phyloP scores from a whole-genome alignment of 2,329 filamentous ascomycete genomes.

The Claviceps sp. region DNA sequence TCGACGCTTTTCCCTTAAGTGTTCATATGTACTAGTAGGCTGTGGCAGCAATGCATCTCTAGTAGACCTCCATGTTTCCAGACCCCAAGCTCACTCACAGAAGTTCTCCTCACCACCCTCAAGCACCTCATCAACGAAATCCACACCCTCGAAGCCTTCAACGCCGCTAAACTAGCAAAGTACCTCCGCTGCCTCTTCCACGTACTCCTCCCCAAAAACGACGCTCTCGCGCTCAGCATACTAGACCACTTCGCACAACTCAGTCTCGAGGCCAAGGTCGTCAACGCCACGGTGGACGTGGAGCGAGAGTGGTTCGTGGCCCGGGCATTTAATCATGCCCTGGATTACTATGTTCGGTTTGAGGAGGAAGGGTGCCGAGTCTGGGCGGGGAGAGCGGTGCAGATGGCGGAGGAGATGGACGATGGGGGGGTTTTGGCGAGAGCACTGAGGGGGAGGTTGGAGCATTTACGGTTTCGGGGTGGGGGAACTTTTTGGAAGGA shows the following conservation, averaged over 20 bases:
- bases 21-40: not conserved
- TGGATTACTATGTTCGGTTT: conserved; percentile 48
- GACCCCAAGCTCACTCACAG: not conserved
- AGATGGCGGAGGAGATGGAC: conserved; percentile 42
- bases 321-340: conserved; percentile 54
- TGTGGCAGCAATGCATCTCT: not conserved
- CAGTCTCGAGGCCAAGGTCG: conserved; percentile 33
- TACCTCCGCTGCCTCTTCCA: conserved; percentile 72
- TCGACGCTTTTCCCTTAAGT: not conserved
- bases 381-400: conserved; percentile 53
- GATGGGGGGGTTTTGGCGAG: conserved; percentile 37
- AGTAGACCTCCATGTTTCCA: no score
- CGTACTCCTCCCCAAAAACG: conserved; percentile 44
- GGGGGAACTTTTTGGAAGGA: not conserved
- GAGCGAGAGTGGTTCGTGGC: conserved; percentile 69
- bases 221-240: conserved; percentile 42
- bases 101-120: conserved; percentile 37
- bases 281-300: conserved; percentile 35
- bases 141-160: conserved; percentile 41
- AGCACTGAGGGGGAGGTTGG: conserved; percentile 30
- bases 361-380: conserved; percentile 40
- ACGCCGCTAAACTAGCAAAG: conserved; percentile 49
- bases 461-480: conserved; percentile 17
- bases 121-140: conserved; percentile 59
- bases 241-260: conserved; percentile 49